Base-by-base conservation (phyloP, 2,329 filamentous ascomycete species). In the Aspergillus sp. region DNA sequence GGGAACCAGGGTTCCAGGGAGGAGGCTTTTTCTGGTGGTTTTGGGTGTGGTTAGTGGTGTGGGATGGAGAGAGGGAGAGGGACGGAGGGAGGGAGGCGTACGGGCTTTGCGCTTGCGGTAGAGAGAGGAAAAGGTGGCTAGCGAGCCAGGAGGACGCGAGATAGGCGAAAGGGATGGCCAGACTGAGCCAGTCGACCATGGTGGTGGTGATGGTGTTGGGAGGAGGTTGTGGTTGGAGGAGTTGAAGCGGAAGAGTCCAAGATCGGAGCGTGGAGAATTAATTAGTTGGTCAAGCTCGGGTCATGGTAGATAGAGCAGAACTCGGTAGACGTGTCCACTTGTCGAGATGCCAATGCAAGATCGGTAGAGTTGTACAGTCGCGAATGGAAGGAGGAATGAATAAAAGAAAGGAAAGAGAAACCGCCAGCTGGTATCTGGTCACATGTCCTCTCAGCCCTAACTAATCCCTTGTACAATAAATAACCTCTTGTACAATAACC, bases 1-100 rank as follows among this genome's bases (percentile, higher is more conserved):
- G 81, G 80, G 63, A 98, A 98, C 89, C 91, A 98, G 47, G 89
- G 86, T 46, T 83, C 86, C 40, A 98, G 78, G 47, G 83, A 85
- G 33, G 85, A 81, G 50, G 82, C 82, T 66, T 86, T 78, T 44
- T 70, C 82, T 86, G 39, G 35, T 48, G 45, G n/a, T 34, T 34
- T 32, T 22, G 22, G 10, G 24, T 12, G 16, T 5, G 11, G 26
- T 5, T 20, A 16, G 12, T 8, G 15, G 26, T 26, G 7, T 15
- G 19, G 28, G 17, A 35, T 8, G 8, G 37, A 16, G 28, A 34
- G 27, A 27, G 30, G 13, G 31, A 8, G n/a, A 12, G 29, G 11
- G 20, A 15, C 29, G 19, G 16, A 29, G 8, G 22, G 17, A 11
- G 13, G 14, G 17, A 22, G 36, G 34, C 76, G 41, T 67, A 85